Percentiles rank a stretch among this genome's conserved stretches.
These are phyloP conservation scores for Alliaria petiolata DNA, from an alignment of 345 rosid genomes.

Conservation along the genomic window DNA sequence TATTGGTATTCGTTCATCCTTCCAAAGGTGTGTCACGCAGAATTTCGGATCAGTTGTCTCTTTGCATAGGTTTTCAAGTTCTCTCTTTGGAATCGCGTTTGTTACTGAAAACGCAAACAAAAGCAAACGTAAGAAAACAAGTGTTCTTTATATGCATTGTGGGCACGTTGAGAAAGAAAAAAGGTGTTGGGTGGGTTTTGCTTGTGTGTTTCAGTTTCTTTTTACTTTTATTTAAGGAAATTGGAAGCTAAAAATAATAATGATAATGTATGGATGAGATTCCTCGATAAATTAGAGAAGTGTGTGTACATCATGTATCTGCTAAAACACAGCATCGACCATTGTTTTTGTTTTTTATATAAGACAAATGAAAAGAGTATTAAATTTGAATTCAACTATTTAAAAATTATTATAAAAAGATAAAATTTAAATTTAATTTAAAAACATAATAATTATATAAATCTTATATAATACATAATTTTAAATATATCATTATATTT, in stretches of 20 bases:
- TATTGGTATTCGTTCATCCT: not conserved
- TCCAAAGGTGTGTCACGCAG: not conserved
- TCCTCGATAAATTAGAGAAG: not conserved
- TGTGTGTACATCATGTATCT: not conserved
- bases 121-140: not conserved
- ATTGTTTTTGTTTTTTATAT: not conserved
- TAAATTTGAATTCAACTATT: too few relatives aligned
- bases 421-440: too few relatives aligned
- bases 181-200: not conserved
- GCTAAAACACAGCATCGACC: not conserved
- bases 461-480: too few relatives aligned
- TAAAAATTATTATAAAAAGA: too few relatives aligned
- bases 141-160: not conserved
- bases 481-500: too few relatives aligned
- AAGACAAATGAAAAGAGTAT: too few relatives aligned
- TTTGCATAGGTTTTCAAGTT: not conserved
- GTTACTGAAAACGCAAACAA: not conserved
- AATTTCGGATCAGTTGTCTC: not conserved
- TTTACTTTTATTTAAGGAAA: not conserved
- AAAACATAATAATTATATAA: too few relatives aligned
- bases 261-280: not conserved
- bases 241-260: not conserved
- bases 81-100: slow-evolving; percentile 2
- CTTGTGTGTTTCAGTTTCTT: not conserved
- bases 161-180: not conserved